phyloP scores from a whole-genome alignment of 305 asterid species.

The Fraxinus floribunda region DNA sequence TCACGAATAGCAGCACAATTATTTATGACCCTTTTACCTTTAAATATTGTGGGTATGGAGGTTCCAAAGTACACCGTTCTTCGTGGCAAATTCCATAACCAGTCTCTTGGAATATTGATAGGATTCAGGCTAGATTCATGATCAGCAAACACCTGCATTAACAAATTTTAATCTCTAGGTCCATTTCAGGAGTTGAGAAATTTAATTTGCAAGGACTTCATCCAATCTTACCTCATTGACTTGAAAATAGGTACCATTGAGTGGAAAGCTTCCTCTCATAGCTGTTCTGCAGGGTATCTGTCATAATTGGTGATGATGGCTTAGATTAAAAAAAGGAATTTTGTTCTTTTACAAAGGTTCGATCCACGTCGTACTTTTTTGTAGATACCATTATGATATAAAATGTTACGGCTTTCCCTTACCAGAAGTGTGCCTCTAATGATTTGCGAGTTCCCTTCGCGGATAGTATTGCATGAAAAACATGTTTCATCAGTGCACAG shows the following conservation, averaged over 20 bases:
- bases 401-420: constrained; percentile 20
- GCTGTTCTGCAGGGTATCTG: constrained; percentile 27
- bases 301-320: background rate
- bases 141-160: constrained; percentile 84
- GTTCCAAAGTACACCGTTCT: constrained; percentile 92
- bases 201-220: background rate
- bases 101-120: constrained; percentile 73
- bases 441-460: constrained; percentile 82
- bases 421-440: constrained; percentile 98
- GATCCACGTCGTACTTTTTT: background rate
- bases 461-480: constrained; percentile 78
- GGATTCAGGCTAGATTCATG: constrained; percentile 84
- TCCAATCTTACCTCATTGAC: constrained; percentile 72
- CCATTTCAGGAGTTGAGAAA: constrained; percentile 11
- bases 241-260: constrained; percentile 84
- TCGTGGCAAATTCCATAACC: constrained; percentile 87
- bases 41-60: constrained; percentile 85
- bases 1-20: constrained; percentile 2
- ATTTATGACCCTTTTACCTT: constrained; percentile 49
- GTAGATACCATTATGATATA: background rate
- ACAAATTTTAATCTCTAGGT: constrained; percentile 22
- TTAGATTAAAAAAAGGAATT: background rate
- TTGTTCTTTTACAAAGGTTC: background rate
- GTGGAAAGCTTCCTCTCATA: constrained; percentile 29
- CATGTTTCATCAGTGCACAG: constrained; percentile 79